Base-by-base conservation (phyloP, 2,329 filamentous ascomycete species). In the Orbilia oligospora region DNA sequence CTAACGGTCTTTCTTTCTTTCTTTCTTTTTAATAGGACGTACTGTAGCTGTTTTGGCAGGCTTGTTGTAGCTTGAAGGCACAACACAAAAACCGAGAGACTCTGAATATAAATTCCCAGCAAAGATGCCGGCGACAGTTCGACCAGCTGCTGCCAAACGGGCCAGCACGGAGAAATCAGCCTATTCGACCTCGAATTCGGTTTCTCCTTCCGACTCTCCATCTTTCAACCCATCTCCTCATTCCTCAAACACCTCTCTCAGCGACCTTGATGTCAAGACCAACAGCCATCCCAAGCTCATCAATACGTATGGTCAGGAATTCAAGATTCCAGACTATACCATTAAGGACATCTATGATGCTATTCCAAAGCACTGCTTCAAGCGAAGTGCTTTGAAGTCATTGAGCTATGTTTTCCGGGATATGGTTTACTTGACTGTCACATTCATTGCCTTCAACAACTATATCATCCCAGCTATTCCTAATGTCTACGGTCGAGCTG, bases 281-380 rank as follows among this genome's bases (percentile, higher is more conserved):
- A 83, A 84, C 80, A 86, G 86, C 82, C 85, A 82, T 44, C 70
- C 81, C 68, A 82, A 81, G 81, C 89, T 99, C 81, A 83, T 96
- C 81, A 94, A 99, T 86, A 95, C 93, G 12, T 96, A 97, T 85
- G 96, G 96, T 86, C 97, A 98, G 86, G 89, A 94, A 83, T 99
- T 99, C 87, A 88, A 93, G 85, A 88, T 97, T 72, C 96, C 96
- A 81, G 91, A 98, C 86, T 99, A 92, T 88, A 97, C 94, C 84
- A 97, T 99, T 89, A 97, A 97, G 88, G 90, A 99, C 84, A 95
- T 99, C 84, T 91, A 93, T 83, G 92, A 97, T 86, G 96, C 96
- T 84, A 99, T 99, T 82, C 96, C 96, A 81, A 93, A 94, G 86
- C 96, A 97, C 88, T 99, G 96, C 89, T 98, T 92, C 85, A 88